A percentile compares a stretch with the other conserved stretches of the same genome.
These are phyloP conservation scores for Trichoderma sp. DNA, from an alignment of 2,329 filamentous ascomycete genomes.

Conservation along the genomic window DNA sequence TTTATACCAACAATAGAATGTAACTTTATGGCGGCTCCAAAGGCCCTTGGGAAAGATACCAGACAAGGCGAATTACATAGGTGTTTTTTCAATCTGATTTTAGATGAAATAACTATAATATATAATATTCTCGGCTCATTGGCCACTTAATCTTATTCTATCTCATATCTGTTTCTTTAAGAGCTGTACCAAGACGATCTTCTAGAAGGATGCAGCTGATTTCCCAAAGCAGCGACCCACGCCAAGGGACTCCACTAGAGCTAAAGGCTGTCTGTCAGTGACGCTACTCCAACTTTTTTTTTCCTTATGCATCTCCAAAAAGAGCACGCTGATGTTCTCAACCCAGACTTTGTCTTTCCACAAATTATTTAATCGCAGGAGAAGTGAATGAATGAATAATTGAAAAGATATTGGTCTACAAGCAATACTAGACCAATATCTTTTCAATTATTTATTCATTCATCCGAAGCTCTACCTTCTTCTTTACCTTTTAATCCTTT, in stretches of 20 bases:
- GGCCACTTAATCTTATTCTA: not conserved
- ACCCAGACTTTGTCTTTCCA: not conserved
- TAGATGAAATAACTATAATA: conserved; percentile 6
- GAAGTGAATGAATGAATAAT: not conserved
- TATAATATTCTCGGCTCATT: conserved; percentile 1
- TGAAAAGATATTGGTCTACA: too few species aligned
- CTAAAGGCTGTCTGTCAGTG: conserved; percentile 9
- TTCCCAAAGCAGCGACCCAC: not conserved
- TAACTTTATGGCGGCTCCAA: not conserved
- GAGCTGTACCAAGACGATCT: not conserved
- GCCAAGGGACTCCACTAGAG: conserved; percentile 9
- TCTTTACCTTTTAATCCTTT: not conserved
- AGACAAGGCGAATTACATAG: not conserved
- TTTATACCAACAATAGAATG: not conserved
- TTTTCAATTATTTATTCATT: not conserved
- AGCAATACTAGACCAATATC: not conserved
- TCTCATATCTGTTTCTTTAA: not conserved
- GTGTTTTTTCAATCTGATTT: not conserved
- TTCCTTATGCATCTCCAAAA: not conserved
- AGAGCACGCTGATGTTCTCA: not conserved
- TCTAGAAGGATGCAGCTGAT: conserved; percentile 18
- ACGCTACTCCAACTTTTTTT: conserved; percentile 25
- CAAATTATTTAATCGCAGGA: not conserved
- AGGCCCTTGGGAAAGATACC: not conserved
- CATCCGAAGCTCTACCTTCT: not conserved